Conservation (phyloP, 208 protist species). For the Trypanosoma avium region DNA sequence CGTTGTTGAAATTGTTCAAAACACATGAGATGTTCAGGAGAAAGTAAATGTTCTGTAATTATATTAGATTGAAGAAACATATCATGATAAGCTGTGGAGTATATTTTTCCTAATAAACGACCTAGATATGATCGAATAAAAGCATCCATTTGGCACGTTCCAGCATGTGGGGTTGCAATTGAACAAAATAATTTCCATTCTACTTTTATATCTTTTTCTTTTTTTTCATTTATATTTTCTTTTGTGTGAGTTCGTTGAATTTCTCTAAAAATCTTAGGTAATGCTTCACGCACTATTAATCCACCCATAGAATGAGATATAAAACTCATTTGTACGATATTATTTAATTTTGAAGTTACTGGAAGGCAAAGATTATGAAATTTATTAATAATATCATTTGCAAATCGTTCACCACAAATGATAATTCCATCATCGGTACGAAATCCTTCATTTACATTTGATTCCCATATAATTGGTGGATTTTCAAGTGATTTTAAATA, state of each 20-base stretch:
- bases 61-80: slow-evolving; percentile 35
- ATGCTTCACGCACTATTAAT: slow-evolving; percentile 53
- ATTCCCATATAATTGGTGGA: slow-evolving; percentile 28
- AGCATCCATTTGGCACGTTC: slow-evolving; percentile 46
- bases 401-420: slow-evolving; percentile 34
- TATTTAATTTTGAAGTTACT: neutral
- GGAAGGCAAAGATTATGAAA: neutral
- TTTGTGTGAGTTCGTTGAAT: too few species aligned
- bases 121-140: slow-evolving; percentile 31
- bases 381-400: slow-evolving; percentile 14
- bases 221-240: too few species aligned
- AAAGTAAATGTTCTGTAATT: slow-evolving; percentile 24
- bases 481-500: slow-evolving; percentile 1
- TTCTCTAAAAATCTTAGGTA: slow-evolving; percentile 33
- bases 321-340: slow-evolving; percentile 58
- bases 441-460: slow-evolving; percentile 30
- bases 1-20: slow-evolving; percentile 20
- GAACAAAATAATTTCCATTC: slow-evolving; percentile 56
- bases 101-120: slow-evolving; percentile 17
- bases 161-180: slow-evolving; percentile 53
- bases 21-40: slow-evolving; percentile 10
- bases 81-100: slow-evolving; percentile 42
- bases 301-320: slow-evolving; percentile 60
- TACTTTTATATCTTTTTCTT: slow-evolving; percentile 10
- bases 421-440: slow-evolving; percentile 42